Evolutionary conservation across 108 stramenopile species (phyloP).

Genomic region (Skeletonema potamos): DNA sequence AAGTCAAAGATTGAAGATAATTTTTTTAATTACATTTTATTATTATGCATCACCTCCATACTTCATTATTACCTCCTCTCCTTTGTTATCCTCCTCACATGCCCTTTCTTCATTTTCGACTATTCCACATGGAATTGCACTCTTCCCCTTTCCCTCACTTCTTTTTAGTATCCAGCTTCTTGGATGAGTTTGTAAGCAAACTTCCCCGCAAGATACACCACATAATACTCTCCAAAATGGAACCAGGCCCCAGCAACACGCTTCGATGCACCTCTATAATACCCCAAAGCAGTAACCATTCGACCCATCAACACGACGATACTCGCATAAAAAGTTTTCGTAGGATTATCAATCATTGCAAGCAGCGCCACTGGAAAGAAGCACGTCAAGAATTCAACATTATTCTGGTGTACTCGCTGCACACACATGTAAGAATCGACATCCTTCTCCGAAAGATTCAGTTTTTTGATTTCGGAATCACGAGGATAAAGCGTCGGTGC

Average conservation of each 20-base stretch:
- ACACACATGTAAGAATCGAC: conserved; percentile 18
- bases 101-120: too few relatives aligned
- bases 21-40: too few relatives aligned
- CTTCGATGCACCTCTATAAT: conserved; percentile 11
- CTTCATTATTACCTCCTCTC: too few relatives aligned
- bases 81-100: too few relatives aligned
- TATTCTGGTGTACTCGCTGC: conserved; percentile 24
- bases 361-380: conserved; percentile 16
- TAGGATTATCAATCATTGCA: conserved; percentile 12
- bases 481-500: conserved; percentile 10
- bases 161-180: background rate
- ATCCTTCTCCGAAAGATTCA: conserved; percentile 8
- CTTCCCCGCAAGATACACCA: conserved; percentile 11
- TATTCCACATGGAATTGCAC: too few relatives aligned
- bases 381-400: conserved; percentile 21
- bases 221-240: conserved; percentile 24
- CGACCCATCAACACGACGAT: conserved; percentile 10
- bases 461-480: conserved; percentile 11
- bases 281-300: conserved; percentile 14
- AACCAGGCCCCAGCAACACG: conserved; percentile 12
- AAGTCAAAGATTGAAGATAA: too few relatives aligned
- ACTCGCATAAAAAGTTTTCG: conserved; percentile 8
- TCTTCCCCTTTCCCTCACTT: too few relatives aligned
- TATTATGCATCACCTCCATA: too few relatives aligned
- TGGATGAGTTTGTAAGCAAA: conserved; percentile 10